Evolutionary conservation across 768 basidiomycete genomes (phyloP), one percentile per base, ranked within the genome.

Genomic region (Amanita muscaria): DNA sequence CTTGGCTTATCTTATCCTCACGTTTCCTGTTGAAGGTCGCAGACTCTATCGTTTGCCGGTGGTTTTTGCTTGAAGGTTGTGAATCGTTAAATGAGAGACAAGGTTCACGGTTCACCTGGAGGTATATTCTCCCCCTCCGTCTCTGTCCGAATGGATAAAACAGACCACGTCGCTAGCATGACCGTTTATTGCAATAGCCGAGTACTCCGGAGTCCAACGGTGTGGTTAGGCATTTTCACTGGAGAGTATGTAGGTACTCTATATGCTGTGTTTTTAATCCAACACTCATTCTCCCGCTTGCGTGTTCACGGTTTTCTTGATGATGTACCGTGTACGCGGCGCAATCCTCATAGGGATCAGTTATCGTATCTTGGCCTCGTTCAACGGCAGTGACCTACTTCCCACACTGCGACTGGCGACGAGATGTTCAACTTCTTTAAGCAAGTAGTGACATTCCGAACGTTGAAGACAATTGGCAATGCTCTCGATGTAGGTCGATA

Each of bases 211-310:
- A n/a, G n/a, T n/a, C n/a, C n/a, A 1, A 85, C 81, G 8, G 79
- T 87, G 68, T 92, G 89, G 89, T 64, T 91, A n/a, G 89, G 89
- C 29, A 76, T 91, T 45, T 87, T 88, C 60, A 65, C 79, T 5
- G 89, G 89, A 52, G 88, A 88, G 80, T 83, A 55, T 18, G 78
- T 35, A 43, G 9, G 10, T 33, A 22, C 14, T 33, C 19, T 37
- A 48, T 25, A 14, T 36, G 42, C 23, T 37, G 12, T 22, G 10
- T 25, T 4, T 29, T 12, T 24, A 33, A n/a, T n/a, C 15, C 33
- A n/a, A 19, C 38, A 34, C 36, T 48, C 25, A 8, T 37, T 7
- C 51, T n/a, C n/a, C n/a, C n/a, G n/a, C n/a, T n/a, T 83, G 83
- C 3, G 72, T 92, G 49, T 57, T 90, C 42, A 90, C 88, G 2